phyloP scores from a whole-genome alignment of 352 stramenopile genomes.

The Saprolegnia diclina region DNA sequence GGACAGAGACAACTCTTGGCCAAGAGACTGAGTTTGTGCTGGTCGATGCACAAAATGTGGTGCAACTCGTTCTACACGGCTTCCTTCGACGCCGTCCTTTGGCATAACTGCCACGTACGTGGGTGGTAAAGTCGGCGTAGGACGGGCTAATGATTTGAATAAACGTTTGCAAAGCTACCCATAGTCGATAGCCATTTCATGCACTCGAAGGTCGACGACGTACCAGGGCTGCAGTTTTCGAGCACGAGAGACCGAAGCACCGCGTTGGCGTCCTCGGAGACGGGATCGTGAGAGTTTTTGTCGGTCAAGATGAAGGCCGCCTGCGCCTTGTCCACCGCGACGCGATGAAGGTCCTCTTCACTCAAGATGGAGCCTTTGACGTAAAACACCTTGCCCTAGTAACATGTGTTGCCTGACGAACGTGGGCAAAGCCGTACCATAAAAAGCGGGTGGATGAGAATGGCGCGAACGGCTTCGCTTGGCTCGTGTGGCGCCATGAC shows the following conservation, averaged over 20 bases:
- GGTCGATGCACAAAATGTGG: slow-evolving; percentile 51
- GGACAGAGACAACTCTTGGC: slow-evolving; percentile 60
- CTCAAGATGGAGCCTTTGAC: slow-evolving; percentile 64
- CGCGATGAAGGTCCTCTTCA: slow-evolving; percentile 57
- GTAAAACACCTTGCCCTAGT: slow-evolving; percentile 49
- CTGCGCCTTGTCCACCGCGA: slow-evolving; percentile 44
- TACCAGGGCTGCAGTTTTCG: slow-evolving; percentile 48
- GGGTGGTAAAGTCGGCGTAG: slow-evolving; percentile 55
- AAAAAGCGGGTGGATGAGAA: slow-evolving; percentile 55
- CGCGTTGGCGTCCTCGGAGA: slow-evolving; percentile 47
- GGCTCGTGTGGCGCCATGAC: slow-evolving; percentile 51
- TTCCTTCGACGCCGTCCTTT: not conserved
- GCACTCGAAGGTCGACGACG: too few species aligned
- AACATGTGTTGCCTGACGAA: not conserved
- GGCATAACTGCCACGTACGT: slow-evolving; percentile 22
- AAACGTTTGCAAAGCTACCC: slow-evolving; percentile 42
- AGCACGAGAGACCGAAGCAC: slow-evolving; percentile 54
- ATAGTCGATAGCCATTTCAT: too few species aligned
- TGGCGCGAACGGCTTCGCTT: slow-evolving; percentile 41
- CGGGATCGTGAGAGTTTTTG: slow-evolving; percentile 38
- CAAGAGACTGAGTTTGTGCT: slow-evolving; percentile 59
- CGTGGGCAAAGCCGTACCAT: not conserved
- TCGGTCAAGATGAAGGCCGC: slow-evolving; percentile 53
- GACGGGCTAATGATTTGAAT: slow-evolving; percentile 50
- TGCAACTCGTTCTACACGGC: slow-evolving; percentile 33